Conservation (phyloP, 192 early-diverging fungal genomes). For the Chytriomyces sp. region DNA sequence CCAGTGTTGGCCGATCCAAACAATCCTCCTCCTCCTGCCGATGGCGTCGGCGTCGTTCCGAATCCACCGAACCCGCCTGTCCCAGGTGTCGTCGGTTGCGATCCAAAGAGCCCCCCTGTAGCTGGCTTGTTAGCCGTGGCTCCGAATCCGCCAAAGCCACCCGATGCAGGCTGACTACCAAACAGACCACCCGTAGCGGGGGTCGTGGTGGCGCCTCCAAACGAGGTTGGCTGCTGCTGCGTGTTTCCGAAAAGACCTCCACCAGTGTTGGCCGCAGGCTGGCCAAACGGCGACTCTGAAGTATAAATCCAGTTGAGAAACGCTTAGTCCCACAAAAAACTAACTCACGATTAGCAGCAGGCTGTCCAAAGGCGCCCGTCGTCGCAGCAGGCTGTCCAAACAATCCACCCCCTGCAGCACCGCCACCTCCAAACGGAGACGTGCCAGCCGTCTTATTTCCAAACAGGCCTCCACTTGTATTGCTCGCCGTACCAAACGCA, state of each 20-base stretch:
- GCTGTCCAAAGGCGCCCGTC: slow-evolving; percentile 6
- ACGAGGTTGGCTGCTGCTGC: neutral
- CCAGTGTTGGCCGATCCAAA: slow-evolving; percentile 31
- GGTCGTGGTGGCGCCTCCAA: slow-evolving; percentile 11
- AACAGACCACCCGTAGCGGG: slow-evolving; percentile 25
- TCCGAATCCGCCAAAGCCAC: slow-evolving; percentile 55
- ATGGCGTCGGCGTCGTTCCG: slow-evolving; percentile 19
- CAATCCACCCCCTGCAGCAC: slow-evolving; percentile 19
- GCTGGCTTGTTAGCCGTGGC: slow-evolving; percentile 6
- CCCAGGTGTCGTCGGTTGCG: slow-evolving; percentile 11
- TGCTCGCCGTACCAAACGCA: slow-evolving; percentile 24
- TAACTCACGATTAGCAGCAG: neutral
- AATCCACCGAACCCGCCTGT: slow-evolving; percentile 20
- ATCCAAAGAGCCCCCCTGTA: slow-evolving; percentile 37
- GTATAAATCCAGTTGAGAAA: neutral
- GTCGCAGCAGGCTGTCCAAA: neutral
- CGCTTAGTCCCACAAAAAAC: no score
- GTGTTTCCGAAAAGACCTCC: no score
- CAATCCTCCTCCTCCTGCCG: neutral
- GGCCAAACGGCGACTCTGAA: neutral
- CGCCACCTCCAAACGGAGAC: slow-evolving; percentile 39
- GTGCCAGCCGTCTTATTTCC: slow-evolving; percentile 29
- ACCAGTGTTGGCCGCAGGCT: neutral
- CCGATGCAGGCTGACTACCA: slow-evolving; percentile 36
- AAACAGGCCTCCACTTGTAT: slow-evolving; percentile 21